Percentiles rank a stretch among this genome's conserved stretches.
Conservation (phyloP, 2,329 filamentous ascomycete genomes). For the Colletotrichum gloeosporioides region DNA sequence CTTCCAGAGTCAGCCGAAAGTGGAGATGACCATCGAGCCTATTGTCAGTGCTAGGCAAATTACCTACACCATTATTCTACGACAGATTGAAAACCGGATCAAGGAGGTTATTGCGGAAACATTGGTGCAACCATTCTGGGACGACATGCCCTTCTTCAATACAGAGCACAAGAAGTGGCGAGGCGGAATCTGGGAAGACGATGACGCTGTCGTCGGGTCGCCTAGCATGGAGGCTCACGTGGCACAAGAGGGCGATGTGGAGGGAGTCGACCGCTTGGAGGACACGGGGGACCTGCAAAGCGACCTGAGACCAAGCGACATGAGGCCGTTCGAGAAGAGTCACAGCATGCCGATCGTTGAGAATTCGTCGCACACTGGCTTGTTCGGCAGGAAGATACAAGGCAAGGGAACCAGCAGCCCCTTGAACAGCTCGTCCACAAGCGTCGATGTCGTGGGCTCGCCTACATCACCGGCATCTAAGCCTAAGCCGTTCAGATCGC, state of each 20-base stretch:
- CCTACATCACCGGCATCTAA: conserved; percentile 41
- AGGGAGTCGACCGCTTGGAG: conserved; percentile 51
- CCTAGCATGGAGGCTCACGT: conserved; percentile 40
- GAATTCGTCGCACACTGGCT: conserved; percentile 39
- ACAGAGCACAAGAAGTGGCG: conserved; percentile 80
- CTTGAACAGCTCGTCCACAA: conserved; percentile 49
- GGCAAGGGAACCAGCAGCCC: conserved; percentile 38
- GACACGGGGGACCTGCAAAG: conserved; percentile 41
- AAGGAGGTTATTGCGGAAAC: conserved; percentile 94
- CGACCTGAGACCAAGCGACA: conserved; percentile 46
- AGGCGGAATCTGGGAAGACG: conserved; percentile 79
- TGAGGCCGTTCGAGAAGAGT: conserved; percentile 61
- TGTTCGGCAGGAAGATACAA: conserved; percentile 56
- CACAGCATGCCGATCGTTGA: conserved; percentile 54
- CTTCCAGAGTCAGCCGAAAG: conserved; percentile 91
- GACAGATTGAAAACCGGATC: conserved; percentile 93
- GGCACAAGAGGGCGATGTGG: conserved; percentile 51
- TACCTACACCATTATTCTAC: conserved; percentile 89
- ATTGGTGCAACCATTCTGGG: conserved; percentile 92
- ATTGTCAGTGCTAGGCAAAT: conserved; percentile 96
- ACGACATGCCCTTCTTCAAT: conserved; percentile 89
- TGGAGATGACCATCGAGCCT: conserved; percentile 93
- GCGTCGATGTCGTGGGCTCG: conserved; percentile 43
- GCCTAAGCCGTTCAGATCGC: conserved; percentile 43
- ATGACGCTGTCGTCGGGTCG: conserved; percentile 49